Evolutionary conservation across 331 rosid genomes (phyloP), one percentile per base, ranked within the genome.

Genomic region (Cucumis variabilis): DNA sequence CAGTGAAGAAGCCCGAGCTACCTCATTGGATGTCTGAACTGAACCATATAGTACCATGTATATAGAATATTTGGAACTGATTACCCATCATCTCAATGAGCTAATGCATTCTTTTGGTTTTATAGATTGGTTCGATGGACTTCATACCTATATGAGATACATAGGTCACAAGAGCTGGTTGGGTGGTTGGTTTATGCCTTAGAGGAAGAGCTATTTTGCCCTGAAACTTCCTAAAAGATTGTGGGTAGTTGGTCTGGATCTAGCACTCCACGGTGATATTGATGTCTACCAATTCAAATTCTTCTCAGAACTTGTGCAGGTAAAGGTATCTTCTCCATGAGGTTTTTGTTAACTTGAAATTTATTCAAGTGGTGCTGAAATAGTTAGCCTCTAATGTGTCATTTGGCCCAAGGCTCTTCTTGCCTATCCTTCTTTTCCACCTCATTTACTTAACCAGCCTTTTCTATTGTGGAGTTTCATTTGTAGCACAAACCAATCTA

Each of bases 171-270:
- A 93, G 91, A 95, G 90, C 92, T 97, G 99, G 99, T 93, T 97
- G 92, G 99, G 99, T 66, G 99, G 99, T 88, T 97, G 99, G 99
- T 92, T 95, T 82, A 94, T 97, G 96, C 98, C 98, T 74, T 98
- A 97, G 89, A 97, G 89, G 91, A 97, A 93, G 95, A 97, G 99
- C 92, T 97, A 95, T 87, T 97, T 97, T 82, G 99, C 98, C 86
- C 90, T 97, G 91, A 93, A 95, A 90, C 98, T 95, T 83, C 99
- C 99, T 68, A 93, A 93, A 91, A 84, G 93, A 84, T 97, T 98
- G 99, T 97, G 99, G 99, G 88, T 97, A 83, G 95, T 95, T 90
- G 99, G 98, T 93, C 92, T 97, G 72, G 99, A 97, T 86, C 92
- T 92, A 69, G 98, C 99, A 33, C 99, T 97, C 87, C 98, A 95